Base-by-base conservation (phyloP, 306 rosid genomes). In the Astragalus membranaceus region DNA sequence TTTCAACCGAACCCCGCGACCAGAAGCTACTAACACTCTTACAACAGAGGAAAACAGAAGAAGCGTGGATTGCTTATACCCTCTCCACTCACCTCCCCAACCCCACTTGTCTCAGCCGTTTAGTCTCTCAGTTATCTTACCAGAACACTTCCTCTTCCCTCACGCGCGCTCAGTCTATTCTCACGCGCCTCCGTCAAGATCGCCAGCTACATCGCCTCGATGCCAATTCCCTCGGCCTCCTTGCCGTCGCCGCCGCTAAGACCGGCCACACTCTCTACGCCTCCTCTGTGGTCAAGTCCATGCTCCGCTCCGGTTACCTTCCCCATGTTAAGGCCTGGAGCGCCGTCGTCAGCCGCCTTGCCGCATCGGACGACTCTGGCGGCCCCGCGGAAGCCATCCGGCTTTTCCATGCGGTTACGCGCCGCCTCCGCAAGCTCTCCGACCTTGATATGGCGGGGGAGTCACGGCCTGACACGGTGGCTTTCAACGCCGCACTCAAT, bases 251-350 rank as follows among this genome's bases (percentile, higher is more conserved):
- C 4, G 94, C 98, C 3, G 47, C 88, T 37, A 85, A 85, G 75
- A 75, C 89, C 4, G 94, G 96, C 23, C 89, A 90, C 76, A 88
- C 88, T 4, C 80, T 82, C 43, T 94, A 94, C 50, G 97, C 98
- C 67, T 63, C 88, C 17, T 94, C 98, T 4, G 67, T 94, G 15
- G 63, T 94, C 69, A 91, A 86, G 73, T 94, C 98, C 88, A 94
- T 94, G 98, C 96, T 94, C 77, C 98, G 98, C 43, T 88, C 98
- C 7, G 96, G 98, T 36, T 90, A 87, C 76, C 96, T 94, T 23
- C 98, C 98, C 23, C 94, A 94, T 16, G 96, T 94, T 30, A 94
- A 90, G 82, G 96, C 98, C 8, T 94, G 97, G 98, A 84, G 94
- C 64, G 95, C 97, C 1, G 97, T 90, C 29, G 94, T 90, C 48